Conservation (phyloP, 2,329 filamentous ascomycete species). For the Stagonosporopsis cucurbitacearum region DNA sequence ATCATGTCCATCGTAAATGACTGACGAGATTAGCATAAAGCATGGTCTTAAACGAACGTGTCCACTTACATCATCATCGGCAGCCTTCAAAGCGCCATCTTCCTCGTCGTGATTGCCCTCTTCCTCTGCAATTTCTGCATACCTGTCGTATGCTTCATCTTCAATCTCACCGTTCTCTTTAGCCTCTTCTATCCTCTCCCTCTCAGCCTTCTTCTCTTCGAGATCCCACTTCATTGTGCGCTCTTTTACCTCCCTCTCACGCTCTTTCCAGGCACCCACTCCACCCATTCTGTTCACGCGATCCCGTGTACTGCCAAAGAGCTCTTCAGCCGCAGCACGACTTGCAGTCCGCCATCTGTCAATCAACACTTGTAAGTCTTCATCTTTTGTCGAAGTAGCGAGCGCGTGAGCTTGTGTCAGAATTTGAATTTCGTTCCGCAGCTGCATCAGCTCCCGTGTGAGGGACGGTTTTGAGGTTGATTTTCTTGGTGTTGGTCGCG, state of each 20-base stretch:
- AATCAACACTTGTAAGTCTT: constrained; percentile 63
- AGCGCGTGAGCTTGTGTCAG: constrained; percentile 51
- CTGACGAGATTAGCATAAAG: constrained; percentile 37
- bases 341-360: constrained; percentile 67
- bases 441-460: constrained; percentile 40
- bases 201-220: constrained; percentile 46
- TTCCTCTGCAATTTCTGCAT: constrained; percentile 44
- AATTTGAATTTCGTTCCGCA: constrained; percentile 50
- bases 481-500: constrained; percentile 22
- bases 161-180: constrained; percentile 46
- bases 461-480: constrained; percentile 32
- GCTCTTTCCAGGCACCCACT: constrained; percentile 60
- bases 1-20: constrained; percentile 74
- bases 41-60: neutral
- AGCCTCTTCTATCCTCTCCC: constrained; percentile 54
- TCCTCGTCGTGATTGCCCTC: constrained; percentile 52
- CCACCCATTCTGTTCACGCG: constrained; percentile 69
- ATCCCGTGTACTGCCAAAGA: constrained; percentile 67
- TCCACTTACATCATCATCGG: constrained; percentile 49
- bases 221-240: constrained; percentile 48
- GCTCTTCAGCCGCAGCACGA: constrained; percentile 69
- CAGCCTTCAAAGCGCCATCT: constrained; percentile 32
- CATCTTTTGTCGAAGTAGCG: constrained; percentile 52
- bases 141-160: constrained; percentile 58
- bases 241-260: constrained; percentile 44